Base-by-base conservation (phyloP, 805 yeast species). In the Candida tibetensis region DNA sequence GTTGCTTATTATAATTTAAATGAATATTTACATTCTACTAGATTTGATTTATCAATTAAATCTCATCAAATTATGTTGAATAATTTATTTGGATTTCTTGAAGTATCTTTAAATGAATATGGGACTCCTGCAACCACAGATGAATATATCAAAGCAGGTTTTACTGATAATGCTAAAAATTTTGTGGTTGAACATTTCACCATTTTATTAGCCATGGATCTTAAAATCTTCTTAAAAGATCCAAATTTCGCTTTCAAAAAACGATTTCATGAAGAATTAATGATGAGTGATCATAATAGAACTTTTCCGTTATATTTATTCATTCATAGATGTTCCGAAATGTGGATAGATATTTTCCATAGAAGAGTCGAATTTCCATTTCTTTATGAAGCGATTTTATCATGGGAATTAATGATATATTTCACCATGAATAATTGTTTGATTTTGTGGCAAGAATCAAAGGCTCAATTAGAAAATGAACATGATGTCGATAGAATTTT, bases 391-490 rank as follows among this genome's bases (percentile, higher is more conserved):
- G 59, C 67, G 16, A 62, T 74, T 30, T 71, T 70, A 43, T 61
- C 69, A 35, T 77, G 82, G 70, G 81, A 75, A 38, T 48, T 73
- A 17, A 60, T 85, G 51, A 76, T 78, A 35, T 79, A 73, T 51
- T 64, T 69, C 23, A 69, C 81, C 14, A 74, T 83, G 74, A 66
- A 71, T 27, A 75, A 76, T 43, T 70, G 81, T 38, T 62, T 83
- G 47, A 69, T 72, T 28, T 63, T 82, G 30, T 85, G 93, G 91
- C 76, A 74, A 44, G 76, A 71, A 34, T 76, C 90, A 1, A 67
- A 68, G 27, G 82, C 87, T 1, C 58, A 53, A 38, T 51, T 61
- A 39, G 61, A 57, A 18, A 66, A 66, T 32, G 44, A 48, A 0
- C 74, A 64, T 10, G 85, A 85, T 52, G 68, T 76, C 29, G 72